These are phyloP conservation scores for Eimeria maxima DNA, from an alignment of 169 alveolate genomes.

Conservation along the genomic window DNA sequence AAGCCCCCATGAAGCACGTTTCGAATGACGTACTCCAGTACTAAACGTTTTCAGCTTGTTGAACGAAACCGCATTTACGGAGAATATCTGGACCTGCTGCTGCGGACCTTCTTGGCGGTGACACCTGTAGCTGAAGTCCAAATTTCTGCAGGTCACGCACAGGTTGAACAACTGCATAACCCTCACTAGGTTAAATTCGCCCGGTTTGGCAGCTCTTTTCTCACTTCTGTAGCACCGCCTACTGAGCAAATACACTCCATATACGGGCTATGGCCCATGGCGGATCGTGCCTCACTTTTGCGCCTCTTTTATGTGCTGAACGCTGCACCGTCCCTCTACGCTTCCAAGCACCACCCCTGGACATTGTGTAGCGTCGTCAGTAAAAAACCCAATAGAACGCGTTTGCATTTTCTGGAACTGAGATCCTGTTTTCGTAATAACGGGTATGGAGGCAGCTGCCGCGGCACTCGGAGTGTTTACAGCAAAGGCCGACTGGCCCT, in stretches of 20 bases:
- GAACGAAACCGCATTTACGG: constrained; percentile 80
- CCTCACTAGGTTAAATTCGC: background rate
- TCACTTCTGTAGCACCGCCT: background rate
- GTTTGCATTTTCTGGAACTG: constrained; percentile 80
- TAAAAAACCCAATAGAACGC: constrained; percentile 76
- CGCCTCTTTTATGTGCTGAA: constrained; percentile 64
- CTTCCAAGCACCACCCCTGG: constrained; percentile 82
- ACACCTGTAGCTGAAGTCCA: constrained; percentile 82
- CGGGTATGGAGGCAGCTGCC: constrained; percentile 62
- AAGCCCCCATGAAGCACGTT: background rate
- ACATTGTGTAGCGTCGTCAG: constrained; percentile 67
- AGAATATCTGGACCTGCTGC: constrained; percentile 71
- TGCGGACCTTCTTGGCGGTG: constrained; percentile 82
- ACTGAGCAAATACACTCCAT: background rate
- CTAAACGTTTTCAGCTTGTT: constrained; percentile 79
- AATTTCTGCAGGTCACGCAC: constrained; percentile 5
- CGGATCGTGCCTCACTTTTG: constrained; percentile 40
- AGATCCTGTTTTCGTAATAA: constrained; percentile 37
- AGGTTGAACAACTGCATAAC: background rate
- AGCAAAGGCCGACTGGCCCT: constrained; percentile 70
- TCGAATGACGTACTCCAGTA: constrained; percentile 77
- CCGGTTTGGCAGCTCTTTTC: background rate
- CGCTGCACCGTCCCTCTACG: constrained; percentile 81
- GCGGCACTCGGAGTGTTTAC: constrained; percentile 70
- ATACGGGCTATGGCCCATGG: background rate